Percentiles rank a stretch among this genome's conserved stretches.
These are phyloP conservation scores for Drechslerella coelobrocha DNA, from an alignment of 2,329 filamentous ascomycete species.

Conservation along the genomic window DNA sequence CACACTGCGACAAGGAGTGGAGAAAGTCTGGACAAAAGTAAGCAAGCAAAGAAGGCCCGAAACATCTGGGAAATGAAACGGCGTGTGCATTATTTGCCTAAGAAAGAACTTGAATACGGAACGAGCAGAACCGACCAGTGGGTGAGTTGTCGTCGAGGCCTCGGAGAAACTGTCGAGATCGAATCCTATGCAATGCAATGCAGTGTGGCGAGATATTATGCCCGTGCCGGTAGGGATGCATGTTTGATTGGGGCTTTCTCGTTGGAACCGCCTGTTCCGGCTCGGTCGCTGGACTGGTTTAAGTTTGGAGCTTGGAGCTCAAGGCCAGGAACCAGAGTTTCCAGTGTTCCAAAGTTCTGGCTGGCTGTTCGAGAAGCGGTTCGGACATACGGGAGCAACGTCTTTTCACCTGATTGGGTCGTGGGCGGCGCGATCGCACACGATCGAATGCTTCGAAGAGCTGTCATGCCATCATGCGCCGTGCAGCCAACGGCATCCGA, in stretches of 20 bases:
- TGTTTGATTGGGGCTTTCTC: background rate
- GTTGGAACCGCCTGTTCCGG: background rate
- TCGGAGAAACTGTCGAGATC: constrained; percentile 2
- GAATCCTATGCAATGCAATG: constrained; percentile 1
- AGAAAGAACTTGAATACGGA: background rate
- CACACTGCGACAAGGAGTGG: constrained; percentile 4
- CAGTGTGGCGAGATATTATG: background rate
- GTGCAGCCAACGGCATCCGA: no score
- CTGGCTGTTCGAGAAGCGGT: background rate
- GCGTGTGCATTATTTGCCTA: background rate
- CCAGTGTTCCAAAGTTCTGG: background rate
- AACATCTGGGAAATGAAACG: constrained; percentile 12
- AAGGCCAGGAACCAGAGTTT: background rate
- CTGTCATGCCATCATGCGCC: no score
- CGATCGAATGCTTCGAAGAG: no score
- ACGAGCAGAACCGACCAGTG: background rate
- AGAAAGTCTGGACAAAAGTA: constrained; percentile 1
- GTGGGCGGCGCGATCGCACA: background rate
- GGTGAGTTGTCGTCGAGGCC: background rate
- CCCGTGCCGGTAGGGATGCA: background rate
- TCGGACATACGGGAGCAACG: background rate
- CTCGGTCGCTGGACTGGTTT: background rate
- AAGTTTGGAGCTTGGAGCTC: background rate
- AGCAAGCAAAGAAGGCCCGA: constrained; percentile 4
- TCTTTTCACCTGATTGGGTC: background rate